Percentiles rank a stretch among this genome's conserved stretches.
These are phyloP conservation scores for Fusarium pilosicola DNA, from an alignment of 2,329 filamentous ascomycete genomes.

Conservation along the genomic window DNA sequence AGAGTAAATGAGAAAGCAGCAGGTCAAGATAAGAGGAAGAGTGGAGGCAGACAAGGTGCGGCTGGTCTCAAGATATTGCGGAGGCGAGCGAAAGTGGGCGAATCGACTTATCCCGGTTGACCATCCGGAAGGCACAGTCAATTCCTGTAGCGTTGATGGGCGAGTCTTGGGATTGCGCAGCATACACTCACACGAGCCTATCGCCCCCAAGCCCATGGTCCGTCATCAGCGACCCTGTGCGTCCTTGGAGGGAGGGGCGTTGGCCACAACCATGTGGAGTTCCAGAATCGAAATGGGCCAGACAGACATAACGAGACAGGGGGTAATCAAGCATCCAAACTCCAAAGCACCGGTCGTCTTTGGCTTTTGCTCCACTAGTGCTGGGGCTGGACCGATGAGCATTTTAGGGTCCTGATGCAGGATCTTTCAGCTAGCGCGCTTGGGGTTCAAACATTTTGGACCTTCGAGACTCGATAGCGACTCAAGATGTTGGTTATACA, in stretches of 20 bases:
- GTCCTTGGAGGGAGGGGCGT: constrained; percentile 33
- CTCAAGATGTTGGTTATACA: not conserved
- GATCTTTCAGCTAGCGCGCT: constrained; percentile 35
- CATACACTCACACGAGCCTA: constrained; percentile 11
- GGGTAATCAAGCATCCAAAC: constrained; percentile 20
- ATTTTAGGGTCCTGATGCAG: constrained; percentile 20
- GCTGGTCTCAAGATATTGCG: constrained; percentile 46
- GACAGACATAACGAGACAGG: constrained; percentile 21
- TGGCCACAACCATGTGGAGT: constrained; percentile 37
- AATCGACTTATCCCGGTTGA: constrained; percentile 39
- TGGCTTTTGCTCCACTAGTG: constrained; percentile 28
- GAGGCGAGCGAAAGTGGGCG: constrained; percentile 42
- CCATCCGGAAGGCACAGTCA: constrained; percentile 34
- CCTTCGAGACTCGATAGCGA: not conserved
- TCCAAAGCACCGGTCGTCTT: constrained; percentile 20
- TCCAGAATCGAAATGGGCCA: constrained; percentile 32
- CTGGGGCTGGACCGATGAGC: constrained; percentile 27
- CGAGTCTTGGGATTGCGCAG: constrained; percentile 35
- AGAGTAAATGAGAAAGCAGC: constrained; percentile 23
- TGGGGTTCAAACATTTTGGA: constrained; percentile 7
- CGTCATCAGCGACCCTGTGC: constrained; percentile 36
- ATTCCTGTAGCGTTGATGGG: constrained; percentile 24
- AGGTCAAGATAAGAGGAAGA: constrained; percentile 37
- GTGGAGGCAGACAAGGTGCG: constrained; percentile 43
- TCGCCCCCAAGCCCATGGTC: constrained; percentile 35